Conservation (phyloP, 1,139 yeast species). For the Geotrichum reessii region DNA sequence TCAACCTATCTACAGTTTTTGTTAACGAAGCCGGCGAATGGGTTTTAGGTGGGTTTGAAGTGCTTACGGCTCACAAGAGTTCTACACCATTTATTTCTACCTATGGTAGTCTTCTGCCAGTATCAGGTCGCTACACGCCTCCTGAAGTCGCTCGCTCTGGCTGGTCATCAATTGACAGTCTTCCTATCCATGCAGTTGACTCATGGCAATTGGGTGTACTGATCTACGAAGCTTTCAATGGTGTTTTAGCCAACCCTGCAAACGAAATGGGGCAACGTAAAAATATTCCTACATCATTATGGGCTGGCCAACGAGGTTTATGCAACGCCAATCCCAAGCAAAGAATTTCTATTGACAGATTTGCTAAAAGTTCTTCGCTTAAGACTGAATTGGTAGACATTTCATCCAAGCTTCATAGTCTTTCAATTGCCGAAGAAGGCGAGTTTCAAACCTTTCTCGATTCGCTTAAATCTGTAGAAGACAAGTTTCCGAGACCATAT, state of each 20-base stretch:
- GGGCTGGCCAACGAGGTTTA: constrained; percentile 27
- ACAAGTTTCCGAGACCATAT: constrained; percentile 52
- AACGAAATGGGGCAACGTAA: constrained; percentile 20
- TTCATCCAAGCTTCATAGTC: constrained; percentile 47
- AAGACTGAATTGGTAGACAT: constrained; percentile 44
- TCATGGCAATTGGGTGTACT: constrained; percentile 59
- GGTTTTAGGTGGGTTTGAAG: constrained; percentile 80
- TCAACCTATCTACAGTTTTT: constrained; percentile 54
- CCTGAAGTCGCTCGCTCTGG: constrained; percentile 44
- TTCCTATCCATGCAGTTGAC: constrained; percentile 41
- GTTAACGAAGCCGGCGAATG: constrained; percentile 72
- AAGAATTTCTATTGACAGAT: constrained; percentile 48
- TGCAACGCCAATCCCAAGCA: constrained; percentile 27
- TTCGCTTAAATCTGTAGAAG: constrained; percentile 37
- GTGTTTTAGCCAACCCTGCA: constrained; percentile 23
- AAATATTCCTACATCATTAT: constrained; percentile 24
- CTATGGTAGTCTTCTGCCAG: constrained; percentile 35
- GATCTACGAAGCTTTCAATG: constrained; percentile 46
- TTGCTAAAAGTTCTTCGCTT: constrained; percentile 35
- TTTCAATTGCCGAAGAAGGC: constrained; percentile 45
- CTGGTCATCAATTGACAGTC: constrained; percentile 39
- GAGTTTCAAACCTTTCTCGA: constrained; percentile 54
- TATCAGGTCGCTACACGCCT: constrained; percentile 37
- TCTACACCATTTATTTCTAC: constrained; percentile 24
- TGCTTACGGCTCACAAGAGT: constrained; percentile 42